Evolutionary conservation across 2,329 filamentous ascomycete species (phyloP), one percentile per base, ranked within the genome.

Genomic region (Fusarium subglutinans): DNA sequence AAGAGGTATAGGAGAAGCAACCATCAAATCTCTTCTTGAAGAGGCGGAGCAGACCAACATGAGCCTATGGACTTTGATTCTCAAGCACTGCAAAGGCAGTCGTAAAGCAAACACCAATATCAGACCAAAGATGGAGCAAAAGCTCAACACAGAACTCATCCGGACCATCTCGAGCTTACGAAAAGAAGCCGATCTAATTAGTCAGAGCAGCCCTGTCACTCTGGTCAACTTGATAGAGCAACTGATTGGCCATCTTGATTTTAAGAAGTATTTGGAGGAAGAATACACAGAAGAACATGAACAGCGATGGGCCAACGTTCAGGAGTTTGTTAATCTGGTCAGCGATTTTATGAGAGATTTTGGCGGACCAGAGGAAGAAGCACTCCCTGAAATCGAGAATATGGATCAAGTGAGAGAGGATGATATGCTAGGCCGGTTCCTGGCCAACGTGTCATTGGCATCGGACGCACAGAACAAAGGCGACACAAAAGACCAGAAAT

Each of bases 361-460:
- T 69, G 83, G 78, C 8, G 79, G 83, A 20, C 73, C 80, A 6
- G 86, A 88, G 7, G 87, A 91, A 38, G 90, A 92, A 26, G 79
- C 82, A 11, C 85, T 92, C 7, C 90, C 95, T 0, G 85, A 88
- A 33, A 89, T 98, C 20, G 92, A 96, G 20, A 92, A 91, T 2
- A 75, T 95, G 7, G 86, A 92, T 55, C 94, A 97, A 68, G 83
- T 86, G 2, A 89, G 90, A 65, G 93, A 94, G 64, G 86, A 90
- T 3, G 86, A 87, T 60, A 78, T 87, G 9, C 86, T 98, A 3
- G 91, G 93, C 7, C 90, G 89, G 17, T 98, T 98, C 76, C 86
- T 99, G n/a, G 92, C 94, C 17, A 98, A 98, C 76, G 92, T 98
- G 17, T 91, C 94, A 2, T 84, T 99, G n/a, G 93, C 94, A 6